phyloP scores from a whole-genome alignment of 2,329 filamentous ascomycete species.

The Xylaria sp. region DNA sequence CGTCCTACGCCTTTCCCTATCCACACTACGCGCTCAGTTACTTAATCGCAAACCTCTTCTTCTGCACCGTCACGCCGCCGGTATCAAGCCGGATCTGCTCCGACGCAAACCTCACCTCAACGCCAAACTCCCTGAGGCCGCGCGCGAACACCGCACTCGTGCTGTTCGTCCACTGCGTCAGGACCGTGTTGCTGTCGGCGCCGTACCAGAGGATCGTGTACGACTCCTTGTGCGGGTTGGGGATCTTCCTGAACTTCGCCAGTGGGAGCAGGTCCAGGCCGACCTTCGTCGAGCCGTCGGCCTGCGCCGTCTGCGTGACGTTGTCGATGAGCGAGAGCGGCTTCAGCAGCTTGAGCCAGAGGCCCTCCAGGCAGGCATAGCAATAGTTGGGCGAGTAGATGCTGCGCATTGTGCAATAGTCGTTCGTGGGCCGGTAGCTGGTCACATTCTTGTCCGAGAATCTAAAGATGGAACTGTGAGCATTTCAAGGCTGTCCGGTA shows the following conservation, averaged over 20 bases:
- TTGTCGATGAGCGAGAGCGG: conserved; percentile 38
- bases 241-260: conserved; percentile 36
- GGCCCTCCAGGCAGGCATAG: conserved; percentile 39
- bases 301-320: conserved; percentile 31
- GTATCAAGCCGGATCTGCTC: conserved; percentile 39
- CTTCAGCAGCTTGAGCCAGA: conserved; percentile 39
- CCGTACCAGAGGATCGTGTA: conserved; percentile 41
- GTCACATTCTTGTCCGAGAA: conserved; percentile 37
- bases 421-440: conserved; percentile 41
- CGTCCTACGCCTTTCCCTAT: no score
- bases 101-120: conserved; percentile 39
- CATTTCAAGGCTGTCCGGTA: not conserved
- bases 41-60: conserved; percentile 24
- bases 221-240: conserved; percentile 33
- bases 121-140: conserved; percentile 27
- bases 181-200: conserved; percentile 25
- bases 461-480: conserved; percentile 17
- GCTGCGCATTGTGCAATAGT: conserved; percentile 39
- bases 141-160: conserved; percentile 35
- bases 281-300: conserved; percentile 33
- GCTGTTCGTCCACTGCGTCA: conserved; percentile 38
- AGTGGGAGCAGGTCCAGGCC: conserved; percentile 37
- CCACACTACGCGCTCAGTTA: not conserved
- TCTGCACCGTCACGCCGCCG: conserved; percentile 27
- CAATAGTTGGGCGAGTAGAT: conserved; percentile 40